Percentiles rank a stretch among this genome's conserved stretches.
Conservation (phyloP, 1,284 basidiomycete species). For the Ceratobasidium papillatum region DNA sequence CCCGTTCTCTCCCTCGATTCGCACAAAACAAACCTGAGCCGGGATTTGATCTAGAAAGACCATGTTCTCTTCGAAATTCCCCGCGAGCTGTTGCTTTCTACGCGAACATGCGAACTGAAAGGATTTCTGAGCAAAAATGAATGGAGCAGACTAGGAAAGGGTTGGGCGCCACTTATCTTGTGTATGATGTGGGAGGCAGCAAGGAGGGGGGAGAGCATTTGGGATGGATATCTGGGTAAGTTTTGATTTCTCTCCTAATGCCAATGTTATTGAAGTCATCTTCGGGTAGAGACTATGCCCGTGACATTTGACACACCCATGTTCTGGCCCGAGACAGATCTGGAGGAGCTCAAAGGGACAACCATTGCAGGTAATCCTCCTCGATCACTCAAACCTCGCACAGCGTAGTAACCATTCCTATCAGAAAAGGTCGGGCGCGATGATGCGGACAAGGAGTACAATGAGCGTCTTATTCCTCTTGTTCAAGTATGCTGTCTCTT, state of each 20-base stretch:
- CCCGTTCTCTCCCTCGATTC: background rate
- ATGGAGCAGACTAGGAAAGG: conserved; percentile 74
- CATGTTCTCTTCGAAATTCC: conserved; percentile 86
- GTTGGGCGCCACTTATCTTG: conserved; percentile 90
- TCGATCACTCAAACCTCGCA: conserved; percentile 9
- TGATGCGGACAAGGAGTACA: conserved; percentile 83
- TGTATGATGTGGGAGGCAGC: conserved; percentile 95
- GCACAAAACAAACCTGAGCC: background rate
- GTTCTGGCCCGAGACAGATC: conserved; percentile 86
- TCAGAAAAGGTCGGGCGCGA: conserved; percentile 86
- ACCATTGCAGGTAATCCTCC: conserved; percentile 77
- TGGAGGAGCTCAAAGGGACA: conserved; percentile 83
- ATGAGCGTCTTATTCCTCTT: conserved; percentile 69
- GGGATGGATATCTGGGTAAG: conserved; percentile 75
- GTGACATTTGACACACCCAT: conserved; percentile 87
- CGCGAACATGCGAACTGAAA: conserved; percentile 75
- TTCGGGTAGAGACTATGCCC: conserved; percentile 63
- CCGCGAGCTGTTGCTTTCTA: conserved; percentile 78
- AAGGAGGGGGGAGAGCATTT: conserved; percentile 64
- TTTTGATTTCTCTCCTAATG: conserved; percentile 36
- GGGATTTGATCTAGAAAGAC: conserved; percentile 63
- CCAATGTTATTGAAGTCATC: background rate
- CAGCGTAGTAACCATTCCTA: conserved; percentile 23
- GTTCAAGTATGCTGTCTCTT: conserved; percentile 61
- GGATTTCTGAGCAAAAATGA: conserved; percentile 62